Conservation (phyloP, 345 rosid genomes). For the Populus tremula region DNA sequence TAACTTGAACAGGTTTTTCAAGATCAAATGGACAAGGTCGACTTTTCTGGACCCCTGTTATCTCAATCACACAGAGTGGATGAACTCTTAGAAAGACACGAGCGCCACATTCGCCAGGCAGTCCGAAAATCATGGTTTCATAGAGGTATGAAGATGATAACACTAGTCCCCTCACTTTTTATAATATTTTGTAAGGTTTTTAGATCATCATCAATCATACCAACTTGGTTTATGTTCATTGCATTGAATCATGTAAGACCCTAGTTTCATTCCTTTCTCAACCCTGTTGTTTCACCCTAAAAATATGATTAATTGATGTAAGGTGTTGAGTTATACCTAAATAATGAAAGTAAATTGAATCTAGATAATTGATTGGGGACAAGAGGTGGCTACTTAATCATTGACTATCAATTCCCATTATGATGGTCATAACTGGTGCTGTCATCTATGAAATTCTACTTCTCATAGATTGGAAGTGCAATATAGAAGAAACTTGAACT, state of each 20-base stretch:
- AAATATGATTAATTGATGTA: neutral
- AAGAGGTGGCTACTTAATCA: neutral
- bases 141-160: conserved; percentile 48
- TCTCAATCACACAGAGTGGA: conserved; percentile 69
- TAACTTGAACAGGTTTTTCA: conserved; percentile 52
- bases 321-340: neutral
- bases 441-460: neutral
- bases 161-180: neutral
- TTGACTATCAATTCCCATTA: conserved; percentile 16
- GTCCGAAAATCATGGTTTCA: conserved; percentile 88
- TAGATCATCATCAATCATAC: neutral
- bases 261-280: neutral
- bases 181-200: neutral
- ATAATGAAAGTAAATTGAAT: neutral
- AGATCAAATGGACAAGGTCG: conserved; percentile 64
- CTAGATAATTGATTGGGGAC: conserved; percentile 3
- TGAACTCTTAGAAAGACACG: conserved; percentile 72
- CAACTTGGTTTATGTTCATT: neutral
- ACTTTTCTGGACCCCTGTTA: conserved; percentile 82
- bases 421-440: neutral
- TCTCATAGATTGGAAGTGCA: neutral
- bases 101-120: conserved; percentile 76
- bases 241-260: neutral
- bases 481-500: conserved; percentile 1
- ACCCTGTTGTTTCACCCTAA: neutral